These are phyloP conservation scores for Allium cepa DNA, from an alignment of 106 monocot species.

Conservation along the genomic window DNA sequence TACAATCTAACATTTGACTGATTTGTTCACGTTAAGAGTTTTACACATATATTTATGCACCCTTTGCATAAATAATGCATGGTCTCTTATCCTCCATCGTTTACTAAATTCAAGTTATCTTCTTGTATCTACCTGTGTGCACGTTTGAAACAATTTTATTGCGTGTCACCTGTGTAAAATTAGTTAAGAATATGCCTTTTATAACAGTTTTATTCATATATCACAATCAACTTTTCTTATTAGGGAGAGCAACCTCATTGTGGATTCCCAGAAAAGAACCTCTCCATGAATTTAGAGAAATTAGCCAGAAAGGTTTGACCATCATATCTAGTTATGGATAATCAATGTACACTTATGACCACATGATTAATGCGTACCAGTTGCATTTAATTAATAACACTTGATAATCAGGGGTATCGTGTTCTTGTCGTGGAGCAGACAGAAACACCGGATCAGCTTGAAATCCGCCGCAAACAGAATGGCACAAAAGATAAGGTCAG, in stretches of 20 bases:
- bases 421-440: constrained; percentile 95
- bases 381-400: neutral
- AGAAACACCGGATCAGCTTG: constrained; percentile 94
- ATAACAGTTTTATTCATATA: neutral
- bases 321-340: neutral
- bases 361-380: too few species aligned
- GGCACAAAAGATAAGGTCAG: constrained; percentile 90
- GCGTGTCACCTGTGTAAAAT: too few species aligned
- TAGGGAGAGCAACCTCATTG: constrained; percentile 99
- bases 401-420: constrained; percentile 61
- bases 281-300: constrained; percentile 82
- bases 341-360: too few species aligned
- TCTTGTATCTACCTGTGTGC: too few species aligned
- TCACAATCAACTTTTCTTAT: neutral
- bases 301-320: constrained; percentile 73
- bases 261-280: constrained; percentile 98
- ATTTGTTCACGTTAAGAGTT: too few species aligned
- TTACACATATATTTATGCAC: too few species aligned
- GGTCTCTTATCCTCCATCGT: too few species aligned
- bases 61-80: too few species aligned
- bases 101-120: too few species aligned
- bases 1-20: too few species aligned
- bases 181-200: too few species aligned
- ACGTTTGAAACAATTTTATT: too few species aligned
- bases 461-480: constrained; percentile 81